Evolutionary conservation across 2,329 filamentous ascomycete species (phyloP), one percentile per base, ranked within the genome.

Genomic region (Dactylellina haptotyla): DNA sequence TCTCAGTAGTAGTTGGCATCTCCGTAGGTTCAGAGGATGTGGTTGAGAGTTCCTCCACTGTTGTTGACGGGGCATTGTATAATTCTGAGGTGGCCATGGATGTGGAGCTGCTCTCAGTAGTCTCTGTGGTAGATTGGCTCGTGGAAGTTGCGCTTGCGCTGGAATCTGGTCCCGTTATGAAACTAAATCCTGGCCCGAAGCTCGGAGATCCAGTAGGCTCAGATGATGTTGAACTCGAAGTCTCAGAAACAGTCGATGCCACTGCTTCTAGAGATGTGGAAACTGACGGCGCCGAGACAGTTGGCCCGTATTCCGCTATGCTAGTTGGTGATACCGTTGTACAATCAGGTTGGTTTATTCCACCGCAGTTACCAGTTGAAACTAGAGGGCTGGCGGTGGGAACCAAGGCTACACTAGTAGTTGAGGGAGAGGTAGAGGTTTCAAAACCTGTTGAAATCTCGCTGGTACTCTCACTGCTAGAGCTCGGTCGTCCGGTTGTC

Each of bases 271-370:
- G 8, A n/a, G n/a, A n/a, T n/a, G n/a, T n/a, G n/a, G n/a, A n/a
- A n/a, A 18, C 16, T 20, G 18, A 45, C 8, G 41, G 16, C 41
- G 20, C 41, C 9, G 41, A 43, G 10, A 32, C 46, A n/a, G 34
- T 20, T 39, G 20, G 6, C 14, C 26, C 20, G 20, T 12, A n/a
- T 20, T 8, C 30, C 28, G 23, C 5, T n/a, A 16, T 46, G 8
- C 16, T 50, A 18, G 32, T 66, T 51, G 62, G 30, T 1, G 25
- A 2, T 23, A 46, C 51, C 18, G 18, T 26, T 25, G 41, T 9
- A 18, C 62, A 66, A 34, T 66, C 53, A 23, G 63, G 63, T 45
- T 58, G 63, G 23, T 67, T 67, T 9, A 67, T 26, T 25, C 50
- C 61, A 65, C 61, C 61, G 8, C 63, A 67, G 8, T 59, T 23